A percentile compares a stretch with the other conserved stretches of the same genome.
These are phyloP conservation scores for Cytospora piceicola DNA, from an alignment of 2,329 filamentous ascomycete species.

Conservation along the genomic window DNA sequence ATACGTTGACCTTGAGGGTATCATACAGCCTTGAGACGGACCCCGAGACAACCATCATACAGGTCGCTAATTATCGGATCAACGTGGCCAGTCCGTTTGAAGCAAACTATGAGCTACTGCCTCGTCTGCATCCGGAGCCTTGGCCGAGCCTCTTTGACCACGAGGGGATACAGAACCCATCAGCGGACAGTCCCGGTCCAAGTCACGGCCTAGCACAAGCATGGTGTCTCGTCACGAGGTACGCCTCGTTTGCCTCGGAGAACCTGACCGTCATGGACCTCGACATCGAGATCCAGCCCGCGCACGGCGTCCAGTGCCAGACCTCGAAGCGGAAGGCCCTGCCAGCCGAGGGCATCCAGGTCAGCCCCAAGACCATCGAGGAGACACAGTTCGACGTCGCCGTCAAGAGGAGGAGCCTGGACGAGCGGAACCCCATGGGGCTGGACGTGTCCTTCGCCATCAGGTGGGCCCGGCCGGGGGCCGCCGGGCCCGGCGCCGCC, in stretches of 20 bases:
- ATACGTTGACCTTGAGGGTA: slow-evolving; percentile 73
- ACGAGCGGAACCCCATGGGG: slow-evolving; percentile 76
- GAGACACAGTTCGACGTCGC: slow-evolving; percentile 75
- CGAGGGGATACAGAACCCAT: slow-evolving; percentile 48
- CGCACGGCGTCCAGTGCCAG: slow-evolving; percentile 63
- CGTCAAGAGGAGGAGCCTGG: slow-evolving; percentile 75
- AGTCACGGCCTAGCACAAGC: slow-evolving; percentile 71
- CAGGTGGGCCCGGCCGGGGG: slow-evolving; percentile 69
- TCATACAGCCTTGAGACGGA: slow-evolving; percentile 82
- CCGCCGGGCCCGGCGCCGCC: slow-evolving; percentile 39
- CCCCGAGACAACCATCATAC: slow-evolving; percentile 77
- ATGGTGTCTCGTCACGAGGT: slow-evolving; percentile 77
- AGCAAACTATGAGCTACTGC: slow-evolving; percentile 85
- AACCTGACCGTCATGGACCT: slow-evolving; percentile 67
- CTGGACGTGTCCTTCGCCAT: slow-evolving; percentile 78
- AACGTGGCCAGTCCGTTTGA: slow-evolving; percentile 84
- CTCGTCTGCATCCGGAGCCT: slow-evolving; percentile 72
- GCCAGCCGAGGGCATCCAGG: slow-evolving; percentile 49
- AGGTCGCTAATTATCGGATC: slow-evolving; percentile 70
- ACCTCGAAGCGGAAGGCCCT: slow-evolving; percentile 46
- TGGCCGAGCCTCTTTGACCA: slow-evolving; percentile 89
- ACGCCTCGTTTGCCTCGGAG: slow-evolving; percentile 77
- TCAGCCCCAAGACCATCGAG: slow-evolving; percentile 70
- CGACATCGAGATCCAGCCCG: slow-evolving; percentile 52
- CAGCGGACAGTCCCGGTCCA: slow-evolving; percentile 6